Evolutionary conservation across 2,329 filamentous ascomycete species (phyloP), one percentile per base, ranked within the genome.

Genomic region (Fusarium longipes): DNA sequence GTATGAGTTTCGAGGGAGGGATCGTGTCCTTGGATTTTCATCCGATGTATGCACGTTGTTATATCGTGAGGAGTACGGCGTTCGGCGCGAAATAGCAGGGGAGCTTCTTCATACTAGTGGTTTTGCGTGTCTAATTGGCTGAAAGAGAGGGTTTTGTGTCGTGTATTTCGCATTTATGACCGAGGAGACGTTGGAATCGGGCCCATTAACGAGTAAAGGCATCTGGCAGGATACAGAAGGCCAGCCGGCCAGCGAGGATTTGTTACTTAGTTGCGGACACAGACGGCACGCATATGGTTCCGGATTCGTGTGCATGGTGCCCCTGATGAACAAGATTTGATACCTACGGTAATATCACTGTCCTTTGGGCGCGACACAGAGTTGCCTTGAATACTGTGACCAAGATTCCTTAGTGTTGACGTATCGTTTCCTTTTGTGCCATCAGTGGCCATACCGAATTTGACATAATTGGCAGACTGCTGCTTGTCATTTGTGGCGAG

Each of bases 311-410:
- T 65, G 42, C 43, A 67, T 67, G 62, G 45, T 25, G 69, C 49
- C 60, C 42, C 57, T 72, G 54, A 72, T 51, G 69, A 71, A 57
- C 20, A 55, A 70, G 61, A 64, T 64, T 73, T 70, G 70, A 72
- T 73, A 71, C 68, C 70, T 72, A 63, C 69, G 45, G 70, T 72
- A 73, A 73, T 73, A 64, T 67, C 48, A 72, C 63, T 66, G 44
- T 56, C 43, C 60, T 53, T 62, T 25, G 40, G 57, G 59, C 17
- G n/a, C 36, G 24, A 20, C 9, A 17, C 8, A 15, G 38, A 27
- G n/a, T 36, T 14, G 11, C 24, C 9, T 49, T 22, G 5, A 36
- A 7, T 18, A n/a, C 36, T 29, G 6, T 12, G n/a, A n/a, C n/a
- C n/a, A 36, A 58, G 17, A 18, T 32, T 27, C 18, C 17, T 18